A percentile compares a stretch with the other conserved stretches of the same genome.
Evolutionary conservation across 352 stramenopile genomes (phyloP).

Genomic region (Pythium sukuiense): DNA sequence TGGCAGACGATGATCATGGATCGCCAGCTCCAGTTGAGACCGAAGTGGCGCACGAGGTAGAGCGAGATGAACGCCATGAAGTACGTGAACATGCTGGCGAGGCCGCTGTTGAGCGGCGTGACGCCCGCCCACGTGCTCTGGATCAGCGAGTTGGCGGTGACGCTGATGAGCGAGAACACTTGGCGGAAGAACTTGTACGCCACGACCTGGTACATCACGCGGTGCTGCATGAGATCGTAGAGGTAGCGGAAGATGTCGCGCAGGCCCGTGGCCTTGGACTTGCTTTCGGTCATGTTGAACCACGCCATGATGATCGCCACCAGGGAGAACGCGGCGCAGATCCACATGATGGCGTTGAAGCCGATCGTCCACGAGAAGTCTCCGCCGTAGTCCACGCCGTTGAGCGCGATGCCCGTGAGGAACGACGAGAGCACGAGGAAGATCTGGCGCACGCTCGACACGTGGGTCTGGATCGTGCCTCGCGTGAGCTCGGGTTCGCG

Average conservation of each 20-base stretch:
- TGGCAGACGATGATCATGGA: conserved; percentile 15
- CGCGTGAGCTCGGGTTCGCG: conserved; percentile 25
- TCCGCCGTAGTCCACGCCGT: conserved; percentile 24
- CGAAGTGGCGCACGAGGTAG: conserved; percentile 16
- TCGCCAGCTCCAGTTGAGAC: conserved; percentile 25
- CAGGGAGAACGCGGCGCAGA: conserved; percentile 22
- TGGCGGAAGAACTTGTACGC: conserved; percentile 23
- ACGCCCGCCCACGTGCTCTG: conserved; percentile 27
- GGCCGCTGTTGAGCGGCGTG: conserved; percentile 27
- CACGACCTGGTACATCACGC: conserved; percentile 24
- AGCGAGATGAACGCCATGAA: conserved; percentile 13
- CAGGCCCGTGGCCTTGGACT: neutral
- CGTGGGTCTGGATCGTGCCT: conserved; percentile 23
- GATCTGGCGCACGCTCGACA: conserved; percentile 22
- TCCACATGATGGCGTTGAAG: conserved; percentile 22
- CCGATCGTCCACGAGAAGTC: conserved; percentile 29
- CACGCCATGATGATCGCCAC: conserved; percentile 16
- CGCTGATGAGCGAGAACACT: conserved; percentile 13
- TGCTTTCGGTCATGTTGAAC: conserved; percentile 24
- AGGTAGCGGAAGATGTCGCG: conserved; percentile 4
- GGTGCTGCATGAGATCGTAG: conserved; percentile 19
- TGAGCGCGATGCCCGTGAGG: conserved; percentile 28
- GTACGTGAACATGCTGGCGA: conserved; percentile 22
- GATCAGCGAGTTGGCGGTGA: conserved; percentile 18
- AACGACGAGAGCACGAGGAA: conserved; percentile 13